Evolutionary conservation across 2,329 filamentous ascomycete genomes (phyloP), one percentile per base, ranked within the genome.

Genomic region (Lasiodiplodia citricola): DNA sequence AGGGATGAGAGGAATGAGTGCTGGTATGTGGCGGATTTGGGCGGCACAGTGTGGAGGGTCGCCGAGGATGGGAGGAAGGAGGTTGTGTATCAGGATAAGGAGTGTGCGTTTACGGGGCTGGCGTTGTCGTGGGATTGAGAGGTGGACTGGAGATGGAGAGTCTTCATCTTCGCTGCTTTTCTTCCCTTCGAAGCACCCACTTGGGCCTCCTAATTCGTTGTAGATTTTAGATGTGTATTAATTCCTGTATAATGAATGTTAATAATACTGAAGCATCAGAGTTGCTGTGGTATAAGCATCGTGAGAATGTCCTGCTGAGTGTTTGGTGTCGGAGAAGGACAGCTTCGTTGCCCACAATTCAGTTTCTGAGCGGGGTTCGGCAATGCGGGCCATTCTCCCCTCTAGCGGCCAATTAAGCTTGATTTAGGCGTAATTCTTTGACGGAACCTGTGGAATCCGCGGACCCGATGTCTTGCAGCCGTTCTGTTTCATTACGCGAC

Each of bases 21-120:
- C 63, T 58, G 71, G 13, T 66, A 74, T 10, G 51, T 73, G 2
- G 57, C 71, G 5, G 75, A 76, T 68, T 58, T 75, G 1, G 72
- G 72, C 1, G 75, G 74, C 1, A 66, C 51, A 1, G 18, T 71
- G 28, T 71, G 66, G 41, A 67, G 63, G 28, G 62, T 44, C 7
- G 41, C 56, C 8, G 16, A 57, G 41, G 68, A 69, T 50, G 57
- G 69, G 2, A 31, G 13, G 28, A 67, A 56, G 50, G 62, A 44
- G 64, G 60, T 44, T 56, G 28, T 69, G 1, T 65, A 66, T 11
- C 11, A 64, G 16, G 55, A 60, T 13, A 47, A 67, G 44, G 52
- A 60, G 13, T 67, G 55, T 28, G 56, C 65, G 2, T 67, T 67
- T 8, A 51, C 55, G 8, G 65, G 65, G 4, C 10, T 67, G 28